Conservation (phyloP, 2,329 filamentous ascomycete genomes). For the Penicillium decumbens region DNA sequence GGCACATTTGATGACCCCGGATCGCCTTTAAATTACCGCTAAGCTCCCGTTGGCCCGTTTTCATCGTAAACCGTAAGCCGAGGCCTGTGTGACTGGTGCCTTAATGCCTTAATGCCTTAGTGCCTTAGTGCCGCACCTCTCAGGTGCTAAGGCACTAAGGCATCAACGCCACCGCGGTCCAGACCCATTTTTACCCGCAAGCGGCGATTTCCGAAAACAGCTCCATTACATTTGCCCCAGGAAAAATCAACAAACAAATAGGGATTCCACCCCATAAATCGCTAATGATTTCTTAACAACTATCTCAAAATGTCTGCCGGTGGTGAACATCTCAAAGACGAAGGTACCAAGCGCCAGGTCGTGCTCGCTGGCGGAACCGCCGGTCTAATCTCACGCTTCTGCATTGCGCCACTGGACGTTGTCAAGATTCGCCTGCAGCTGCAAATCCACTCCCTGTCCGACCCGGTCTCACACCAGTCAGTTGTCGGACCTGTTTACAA, state of each 20-base stretch:
- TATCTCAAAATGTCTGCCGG: slow-evolving; percentile 59
- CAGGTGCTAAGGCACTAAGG: background rate
- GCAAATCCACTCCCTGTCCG: slow-evolving; percentile 77
- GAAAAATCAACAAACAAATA: slow-evolving; percentile 6
- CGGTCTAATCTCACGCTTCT: slow-evolving; percentile 89
- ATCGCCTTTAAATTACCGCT: background rate
- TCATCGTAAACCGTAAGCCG: background rate
- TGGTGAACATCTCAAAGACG: slow-evolving; percentile 64
- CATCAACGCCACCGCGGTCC: background rate
- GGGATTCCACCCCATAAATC: background rate
- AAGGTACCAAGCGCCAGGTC: slow-evolving; percentile 65
- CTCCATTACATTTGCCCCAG: slow-evolving; percentile 14
- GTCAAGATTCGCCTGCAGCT: slow-evolving; percentile 97
- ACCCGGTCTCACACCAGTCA: slow-evolving; percentile 58
- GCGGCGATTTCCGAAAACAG: slow-evolving; percentile 1
- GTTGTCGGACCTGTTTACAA: slow-evolving; percentile 54
- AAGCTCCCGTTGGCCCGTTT: background rate
- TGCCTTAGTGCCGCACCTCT: background rate
- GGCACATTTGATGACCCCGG: slow-evolving; percentile 12
- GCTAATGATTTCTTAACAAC: slow-evolving; percentile 18
- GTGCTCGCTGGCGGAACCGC: slow-evolving; percentile 65
- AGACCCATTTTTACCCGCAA: slow-evolving; percentile 16
- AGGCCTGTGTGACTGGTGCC: background rate
- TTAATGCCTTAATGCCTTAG: background rate
- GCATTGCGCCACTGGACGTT: slow-evolving; percentile 91